phyloP scores from a whole-genome alignment of 345 rosid species.

The Salix caprea region DNA sequence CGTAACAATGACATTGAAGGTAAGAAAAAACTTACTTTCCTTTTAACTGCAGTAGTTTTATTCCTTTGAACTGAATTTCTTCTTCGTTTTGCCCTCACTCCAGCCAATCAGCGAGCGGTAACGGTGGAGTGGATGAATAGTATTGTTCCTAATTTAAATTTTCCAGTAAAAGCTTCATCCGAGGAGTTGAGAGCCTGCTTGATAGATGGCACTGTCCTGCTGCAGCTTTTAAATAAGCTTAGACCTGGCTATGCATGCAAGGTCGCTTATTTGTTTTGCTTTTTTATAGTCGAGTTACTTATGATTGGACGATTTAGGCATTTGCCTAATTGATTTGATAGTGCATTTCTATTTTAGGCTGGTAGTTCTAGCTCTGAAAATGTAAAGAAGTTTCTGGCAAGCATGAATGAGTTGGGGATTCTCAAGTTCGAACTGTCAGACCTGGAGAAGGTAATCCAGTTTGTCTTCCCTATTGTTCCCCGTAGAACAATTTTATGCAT shows the following conservation, averaged over 20 bases:
- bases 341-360: slow-evolving; percentile 37
- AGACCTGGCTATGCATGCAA: slow-evolving; percentile 42
- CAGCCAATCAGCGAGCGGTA: slow-evolving; percentile 38
- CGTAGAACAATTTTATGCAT: background rate
- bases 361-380: slow-evolving; percentile 37
- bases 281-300: background rate
- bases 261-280: slow-evolving; percentile 30
- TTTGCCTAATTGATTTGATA: slow-evolving; percentile 9
- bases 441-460: slow-evolving; percentile 65
- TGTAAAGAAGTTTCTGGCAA: slow-evolving; percentile 51
- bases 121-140: slow-evolving; percentile 51
- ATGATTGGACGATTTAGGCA: background rate
- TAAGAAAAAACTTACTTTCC: slow-evolving; percentile 3
- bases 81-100: background rate
- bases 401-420: slow-evolving; percentile 61
- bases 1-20: slow-evolving; percentile 28
- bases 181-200: slow-evolving; percentile 46
- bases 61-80: background rate
- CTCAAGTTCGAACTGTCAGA: slow-evolving; percentile 61
- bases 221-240: slow-evolving; percentile 39
- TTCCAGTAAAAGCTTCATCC: slow-evolving; percentile 41
- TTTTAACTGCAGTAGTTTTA: background rate
- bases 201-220: slow-evolving; percentile 40
- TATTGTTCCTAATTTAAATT: slow-evolving; percentile 33
- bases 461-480: background rate